phyloP scores from a whole-genome alignment of 257 asterid species.

The Salvia rosmarinus region DNA sequence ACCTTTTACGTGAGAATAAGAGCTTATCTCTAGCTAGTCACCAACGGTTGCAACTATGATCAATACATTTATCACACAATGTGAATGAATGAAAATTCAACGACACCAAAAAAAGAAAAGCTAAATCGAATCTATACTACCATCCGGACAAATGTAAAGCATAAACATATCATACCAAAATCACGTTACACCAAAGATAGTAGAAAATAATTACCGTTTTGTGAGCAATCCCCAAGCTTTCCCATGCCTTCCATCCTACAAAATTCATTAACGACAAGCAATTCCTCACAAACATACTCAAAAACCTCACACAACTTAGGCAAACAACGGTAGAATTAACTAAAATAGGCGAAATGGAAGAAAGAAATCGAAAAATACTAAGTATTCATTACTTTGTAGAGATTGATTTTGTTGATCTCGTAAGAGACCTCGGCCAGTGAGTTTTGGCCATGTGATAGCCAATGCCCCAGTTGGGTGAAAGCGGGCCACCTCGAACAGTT shows the following conservation, averaged over 20 bases:
- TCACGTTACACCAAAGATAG: not conserved
- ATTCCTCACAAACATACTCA: not conserved
- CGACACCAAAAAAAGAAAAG: not conserved
- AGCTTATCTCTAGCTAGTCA: not conserved
- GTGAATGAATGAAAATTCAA: not conserved
- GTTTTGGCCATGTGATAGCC: constrained; percentile 94
- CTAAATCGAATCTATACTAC: not conserved
- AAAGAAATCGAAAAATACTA: not conserved
- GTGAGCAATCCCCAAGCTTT: constrained; percentile 98
- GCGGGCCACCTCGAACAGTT: constrained; percentile 93
- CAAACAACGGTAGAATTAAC: constrained; percentile 1
- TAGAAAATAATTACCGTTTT: constrained; percentile 53
- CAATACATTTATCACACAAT: constrained; percentile 3
- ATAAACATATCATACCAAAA: not conserved
- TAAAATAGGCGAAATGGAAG: not conserved
- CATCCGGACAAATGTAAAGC: constrained; percentile 1
- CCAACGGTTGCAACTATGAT: not conserved
- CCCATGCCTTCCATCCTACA: constrained; percentile 89
- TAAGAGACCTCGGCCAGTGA: constrained; percentile 79
- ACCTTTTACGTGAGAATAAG: not conserved
- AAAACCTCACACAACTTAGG: not conserved
- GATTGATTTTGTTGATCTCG: constrained; percentile 87
- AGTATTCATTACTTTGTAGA: constrained; percentile 64
- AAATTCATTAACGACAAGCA: constrained; percentile 12
- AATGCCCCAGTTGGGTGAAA: constrained; percentile 91